Evolutionary conservation across 495 filamentous ascomycete genomes (phyloP).

Genomic region (Neurospora sp.): DNA sequence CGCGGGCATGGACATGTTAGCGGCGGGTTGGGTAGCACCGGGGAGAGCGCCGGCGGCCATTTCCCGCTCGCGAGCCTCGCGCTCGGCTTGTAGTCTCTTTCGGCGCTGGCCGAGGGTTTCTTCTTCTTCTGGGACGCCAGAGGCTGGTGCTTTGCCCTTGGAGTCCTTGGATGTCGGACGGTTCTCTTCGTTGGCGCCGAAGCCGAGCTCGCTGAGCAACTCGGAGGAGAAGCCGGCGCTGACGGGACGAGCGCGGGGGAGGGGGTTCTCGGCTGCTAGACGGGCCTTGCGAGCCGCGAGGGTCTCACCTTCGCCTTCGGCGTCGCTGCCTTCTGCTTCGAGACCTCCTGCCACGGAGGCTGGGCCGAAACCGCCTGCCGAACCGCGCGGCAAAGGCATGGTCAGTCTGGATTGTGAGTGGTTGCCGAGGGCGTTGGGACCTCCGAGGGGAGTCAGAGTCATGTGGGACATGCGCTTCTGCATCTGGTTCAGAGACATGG

Average conservation of each 20-base stretch:
- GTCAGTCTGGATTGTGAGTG: slow-evolving; percentile 18
- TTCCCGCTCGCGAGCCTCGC: slow-evolving; percentile 43
- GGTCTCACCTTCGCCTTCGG: slow-evolving; percentile 66
- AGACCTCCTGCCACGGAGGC: not conserved
- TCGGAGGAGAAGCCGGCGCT: slow-evolving; percentile 73
- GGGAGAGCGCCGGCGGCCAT: slow-evolving; percentile 17
- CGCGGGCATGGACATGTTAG: not conserved
- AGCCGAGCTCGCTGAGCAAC: slow-evolving; percentile 62
- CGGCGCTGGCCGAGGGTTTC: slow-evolving; percentile 87
- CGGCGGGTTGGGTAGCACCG: not conserved
- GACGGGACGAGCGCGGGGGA: slow-evolving; percentile 46
- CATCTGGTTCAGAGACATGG: slow-evolving; percentile 11
- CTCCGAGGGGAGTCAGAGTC: slow-evolving; percentile 19
- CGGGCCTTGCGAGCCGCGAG: slow-evolving; percentile 65
- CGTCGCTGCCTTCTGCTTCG: slow-evolving; percentile 21
- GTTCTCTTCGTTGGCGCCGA: slow-evolving; percentile 22
- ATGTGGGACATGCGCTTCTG: slow-evolving; percentile 35
- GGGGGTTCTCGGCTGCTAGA: slow-evolving; percentile 46
- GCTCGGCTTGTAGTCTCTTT: slow-evolving; percentile 66
- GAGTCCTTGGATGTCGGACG: not conserved
- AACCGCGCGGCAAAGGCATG: slow-evolving; percentile 9
- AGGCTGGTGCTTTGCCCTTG: slow-evolving; percentile 13
- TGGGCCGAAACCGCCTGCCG: slow-evolving; percentile 5
- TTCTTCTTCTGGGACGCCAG: slow-evolving; percentile 46
- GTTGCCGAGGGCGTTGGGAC: slow-evolving; percentile 2